Base-by-base conservation (phyloP, 129 eudicot genomes). In the Cynara cardunculus region DNA sequence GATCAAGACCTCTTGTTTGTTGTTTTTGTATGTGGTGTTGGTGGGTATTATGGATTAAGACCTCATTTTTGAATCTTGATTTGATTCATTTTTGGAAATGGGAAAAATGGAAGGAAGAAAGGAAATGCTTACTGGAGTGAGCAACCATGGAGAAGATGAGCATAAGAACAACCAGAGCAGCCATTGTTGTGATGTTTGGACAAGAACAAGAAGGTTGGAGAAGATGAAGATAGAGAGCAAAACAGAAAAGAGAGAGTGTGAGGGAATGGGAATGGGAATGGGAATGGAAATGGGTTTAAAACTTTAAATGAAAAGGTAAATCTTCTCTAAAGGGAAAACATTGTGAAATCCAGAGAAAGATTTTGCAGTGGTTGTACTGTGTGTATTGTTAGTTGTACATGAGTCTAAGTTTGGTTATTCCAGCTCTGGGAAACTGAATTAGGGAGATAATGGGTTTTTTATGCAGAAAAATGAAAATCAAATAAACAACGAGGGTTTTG, bases 71-170 rank as follows among this genome's bases (percentile, higher is more conserved):
- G n/a, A n/a, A n/a, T n/a, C n/a, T n/a, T n/a, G n/a, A n/a, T n/a
- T n/a, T n/a, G n/a, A n/a, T 44, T 39, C 26, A 25, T 7, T 13
- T 11, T 67, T 71, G 75, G 28, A 34, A 31, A 59, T 10, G 66
- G 64, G 32, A n/a, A 25, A 49, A 56, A 18, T 18, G 59, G 3
- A 12, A 27, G 16, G 26, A 81, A 62, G 62, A 61, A 81, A 26
- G 56, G 77, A 59, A 77, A 77, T 70, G 86, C 86, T 83, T 83
- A 83, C 86, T 83, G 46, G 86, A 83, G 78, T 83, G 78, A 71
- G 82, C 21, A 56, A 82, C 82, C 86, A 82, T 76, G 78, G 82
- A 82, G 68, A 28, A 76, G 9, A 76, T 53, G 66, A 82, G 78
- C 19, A 82, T 19, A 59, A 76, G 78, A 76, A 82, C 53, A 82